Conservation (phyloP, 1,139 yeast species). For the Suhomyces ambrosiae region DNA sequence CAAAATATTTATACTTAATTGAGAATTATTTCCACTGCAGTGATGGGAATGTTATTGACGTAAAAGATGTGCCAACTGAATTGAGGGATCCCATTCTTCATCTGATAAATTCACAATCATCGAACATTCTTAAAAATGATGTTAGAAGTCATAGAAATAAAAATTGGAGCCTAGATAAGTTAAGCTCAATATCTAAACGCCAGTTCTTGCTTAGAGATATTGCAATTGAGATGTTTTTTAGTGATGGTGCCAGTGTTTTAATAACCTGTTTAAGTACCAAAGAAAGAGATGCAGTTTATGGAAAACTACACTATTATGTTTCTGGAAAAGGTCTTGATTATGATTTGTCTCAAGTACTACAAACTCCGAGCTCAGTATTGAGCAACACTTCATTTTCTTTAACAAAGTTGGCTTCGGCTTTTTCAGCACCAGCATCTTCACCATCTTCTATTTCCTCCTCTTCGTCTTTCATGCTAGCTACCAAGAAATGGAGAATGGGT, state of each 20-base stretch:
- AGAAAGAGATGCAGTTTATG: conserved; percentile 59
- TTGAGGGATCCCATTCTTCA: conserved; percentile 69
- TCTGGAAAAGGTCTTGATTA: conserved; percentile 51
- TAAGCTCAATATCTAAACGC: conserved; percentile 68
- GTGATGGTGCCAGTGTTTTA: conserved; percentile 67
- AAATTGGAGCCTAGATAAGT: conserved; percentile 57
- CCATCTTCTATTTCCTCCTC: conserved; percentile 10
- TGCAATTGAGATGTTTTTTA: conserved; percentile 74
- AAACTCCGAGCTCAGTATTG: conserved; percentile 25
- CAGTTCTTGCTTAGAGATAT: conserved; percentile 76
- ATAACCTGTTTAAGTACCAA: conserved; percentile 55
- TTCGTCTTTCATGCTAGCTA: conserved; percentile 48
- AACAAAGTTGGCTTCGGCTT: conserved; percentile 40
- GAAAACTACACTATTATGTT: conserved; percentile 48
- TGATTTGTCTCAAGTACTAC: conserved; percentile 55
- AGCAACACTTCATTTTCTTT: conserved; percentile 22
- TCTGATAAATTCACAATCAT: conserved; percentile 48
- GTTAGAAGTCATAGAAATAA: conserved; percentile 46
- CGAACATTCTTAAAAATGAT: conserved; percentile 22
- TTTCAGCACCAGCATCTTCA: conserved; percentile 20
- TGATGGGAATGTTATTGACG: conserved; percentile 65
- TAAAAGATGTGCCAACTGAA: conserved; percentile 61
- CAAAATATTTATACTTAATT: conserved; percentile 62
- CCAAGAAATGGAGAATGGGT: conserved; percentile 73
- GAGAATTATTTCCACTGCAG: conserved; percentile 65